phyloP scores from a whole-genome alignment of 2,329 filamentous ascomycete species.

The Macrophomina phaseolina region DNA sequence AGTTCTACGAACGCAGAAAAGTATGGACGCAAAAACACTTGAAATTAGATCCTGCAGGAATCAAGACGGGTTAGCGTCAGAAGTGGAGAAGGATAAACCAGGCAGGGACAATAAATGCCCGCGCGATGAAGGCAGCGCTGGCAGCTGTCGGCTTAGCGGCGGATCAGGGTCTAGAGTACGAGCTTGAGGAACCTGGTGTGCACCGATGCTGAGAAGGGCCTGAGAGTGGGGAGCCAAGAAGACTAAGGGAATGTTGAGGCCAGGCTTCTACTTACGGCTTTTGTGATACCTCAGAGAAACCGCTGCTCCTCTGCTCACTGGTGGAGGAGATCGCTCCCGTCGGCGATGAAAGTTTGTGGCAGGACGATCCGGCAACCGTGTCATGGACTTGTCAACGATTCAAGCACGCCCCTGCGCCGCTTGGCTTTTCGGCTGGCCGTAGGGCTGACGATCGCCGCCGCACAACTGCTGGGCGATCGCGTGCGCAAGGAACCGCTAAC shows the following conservation, averaged over 20 bases:
- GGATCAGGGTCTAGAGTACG: neutral
- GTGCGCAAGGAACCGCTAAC: slow-evolving; percentile 10
- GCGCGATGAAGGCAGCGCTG: neutral
- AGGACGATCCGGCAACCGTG: slow-evolving; percentile 27
- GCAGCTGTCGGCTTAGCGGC: neutral
- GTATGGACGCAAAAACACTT: neutral
- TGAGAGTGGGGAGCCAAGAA: neutral
- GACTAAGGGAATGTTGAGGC: neutral
- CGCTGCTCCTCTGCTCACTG: neutral
- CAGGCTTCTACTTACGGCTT: neutral
- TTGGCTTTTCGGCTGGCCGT: slow-evolving; percentile 23
- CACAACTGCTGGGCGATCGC: slow-evolving; percentile 22
- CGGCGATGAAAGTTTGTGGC: slow-evolving; percentile 14
- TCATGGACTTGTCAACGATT: slow-evolving; percentile 25
- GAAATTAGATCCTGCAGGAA: neutral
- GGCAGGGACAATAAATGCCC: neutral
- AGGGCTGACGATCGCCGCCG: slow-evolving; percentile 27
- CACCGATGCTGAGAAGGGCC: neutral
- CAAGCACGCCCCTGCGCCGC: slow-evolving; percentile 20
- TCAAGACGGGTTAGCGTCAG: neutral
- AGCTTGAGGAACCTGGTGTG: neutral
- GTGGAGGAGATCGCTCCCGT: neutral
- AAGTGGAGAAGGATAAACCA: neutral
- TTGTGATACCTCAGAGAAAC: slow-evolving; percentile 13
- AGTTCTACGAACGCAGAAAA: neutral